phyloP scores from a whole-genome alignment of 495 filamentous ascomycete species.

The Polyplosphaeria fusca region DNA sequence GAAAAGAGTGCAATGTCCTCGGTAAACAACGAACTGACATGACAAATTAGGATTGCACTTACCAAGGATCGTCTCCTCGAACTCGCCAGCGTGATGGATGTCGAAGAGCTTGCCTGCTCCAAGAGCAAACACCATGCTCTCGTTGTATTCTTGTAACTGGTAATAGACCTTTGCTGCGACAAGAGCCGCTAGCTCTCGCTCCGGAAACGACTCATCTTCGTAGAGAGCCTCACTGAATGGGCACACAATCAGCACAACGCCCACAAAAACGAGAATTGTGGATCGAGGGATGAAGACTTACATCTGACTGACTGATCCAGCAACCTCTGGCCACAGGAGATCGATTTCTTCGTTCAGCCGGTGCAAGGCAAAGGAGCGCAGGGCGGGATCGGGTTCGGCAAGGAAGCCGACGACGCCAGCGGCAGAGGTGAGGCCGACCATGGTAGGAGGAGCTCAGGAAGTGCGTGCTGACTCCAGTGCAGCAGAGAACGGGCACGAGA shows the following conservation, averaged over 20 bases:
- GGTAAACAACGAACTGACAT: background rate
- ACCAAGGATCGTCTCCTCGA: conserved; percentile 97
- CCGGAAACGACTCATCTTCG: conserved; percentile 91
- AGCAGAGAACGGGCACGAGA: background rate
- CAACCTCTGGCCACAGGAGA: conserved; percentile 94
- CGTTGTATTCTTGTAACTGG: conserved; percentile 96
- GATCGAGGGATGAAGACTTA: conserved; percentile 45
- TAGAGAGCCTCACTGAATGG: conserved; percentile 83
- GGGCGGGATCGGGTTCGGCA: conserved; percentile 85
- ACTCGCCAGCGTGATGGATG: conserved; percentile 87
- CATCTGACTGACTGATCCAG: conserved; percentile 88
- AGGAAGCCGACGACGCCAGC: conserved; percentile 94
- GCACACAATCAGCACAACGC: conserved; percentile 18
- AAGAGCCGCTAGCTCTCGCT: conserved; percentile 89
- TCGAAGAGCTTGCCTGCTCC: conserved; percentile 94
- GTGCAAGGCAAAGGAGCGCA: conserved; percentile 90
- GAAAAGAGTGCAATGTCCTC: background rate
- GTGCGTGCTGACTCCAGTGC: background rate
- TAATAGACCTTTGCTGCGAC: conserved; percentile 98
- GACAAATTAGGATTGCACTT: conserved; percentile 35
- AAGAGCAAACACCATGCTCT: conserved; percentile 97
- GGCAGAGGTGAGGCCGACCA: conserved; percentile 93
- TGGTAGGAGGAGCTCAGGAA: conserved; percentile 39
- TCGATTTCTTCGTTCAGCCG: conserved; percentile 94
- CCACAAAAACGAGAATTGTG: background rate